Conservation (phyloP, 139 green algal genomes). For the Penium margaritaceum region DNA sequence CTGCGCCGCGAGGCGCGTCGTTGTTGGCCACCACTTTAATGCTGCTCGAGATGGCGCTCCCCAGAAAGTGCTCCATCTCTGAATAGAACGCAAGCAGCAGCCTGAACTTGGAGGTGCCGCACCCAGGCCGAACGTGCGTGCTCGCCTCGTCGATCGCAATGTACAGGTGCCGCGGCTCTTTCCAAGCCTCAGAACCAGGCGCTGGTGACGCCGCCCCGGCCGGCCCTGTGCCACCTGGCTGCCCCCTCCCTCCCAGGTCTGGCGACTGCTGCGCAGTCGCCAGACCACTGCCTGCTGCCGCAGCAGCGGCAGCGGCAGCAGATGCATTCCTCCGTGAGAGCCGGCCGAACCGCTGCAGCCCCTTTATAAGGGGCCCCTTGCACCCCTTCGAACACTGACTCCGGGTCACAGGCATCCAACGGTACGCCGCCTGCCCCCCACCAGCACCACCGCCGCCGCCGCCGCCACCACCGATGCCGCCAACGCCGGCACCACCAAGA, state of each 20-base stretch:
- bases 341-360: slow-evolving; percentile 61
- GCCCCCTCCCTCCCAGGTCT: no score
- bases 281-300: no score
- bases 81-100: slow-evolving; percentile 30
- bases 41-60: slow-evolving; percentile 45
- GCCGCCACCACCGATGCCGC: no score
- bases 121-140: slow-evolving; percentile 52
- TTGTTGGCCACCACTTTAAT: slow-evolving; percentile 65
- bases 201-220: background rate
- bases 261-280: background rate
- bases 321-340: slow-evolving; percentile 44
- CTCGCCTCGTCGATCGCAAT: slow-evolving; percentile 62
- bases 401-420: slow-evolving; percentile 47
- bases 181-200: slow-evolving; percentile 30
- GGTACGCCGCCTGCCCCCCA: no score
- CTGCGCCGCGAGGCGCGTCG: slow-evolving; percentile 58
- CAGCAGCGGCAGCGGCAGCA: background rate
- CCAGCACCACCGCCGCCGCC: no score
- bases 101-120: slow-evolving; percentile 18
- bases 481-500: no score
- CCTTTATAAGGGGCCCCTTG: slow-evolving; percentile 55
- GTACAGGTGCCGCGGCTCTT: slow-evolving; percentile 59
- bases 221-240: no score
- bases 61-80: slow-evolving; percentile 39
- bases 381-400: slow-evolving; percentile 52